Evolutionary conservation across 768 basidiomycete genomes (phyloP).

Genomic region (Inosperma sp.): DNA sequence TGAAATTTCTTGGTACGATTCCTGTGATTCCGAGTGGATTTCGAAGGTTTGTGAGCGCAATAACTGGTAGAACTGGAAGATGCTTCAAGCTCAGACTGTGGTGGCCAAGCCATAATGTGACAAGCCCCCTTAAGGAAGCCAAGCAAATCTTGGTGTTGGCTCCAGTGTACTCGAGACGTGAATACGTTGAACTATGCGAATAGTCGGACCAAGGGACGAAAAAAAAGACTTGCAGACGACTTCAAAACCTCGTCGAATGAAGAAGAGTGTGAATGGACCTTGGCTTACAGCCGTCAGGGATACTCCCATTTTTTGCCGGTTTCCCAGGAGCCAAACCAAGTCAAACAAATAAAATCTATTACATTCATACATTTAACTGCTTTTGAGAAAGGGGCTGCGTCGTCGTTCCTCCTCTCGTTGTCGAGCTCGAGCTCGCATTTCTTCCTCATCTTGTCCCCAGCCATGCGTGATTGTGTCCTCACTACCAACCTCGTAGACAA

Average conservation of each 20-base stretch:
- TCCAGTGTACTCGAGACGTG: slow-evolving; percentile 9
- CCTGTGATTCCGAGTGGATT: slow-evolving; percentile 10
- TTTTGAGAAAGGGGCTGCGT: slow-evolving; percentile 34
- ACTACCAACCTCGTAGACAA: slow-evolving; percentile 62
- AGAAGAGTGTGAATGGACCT: slow-evolving; percentile 14
- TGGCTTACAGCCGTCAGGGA: slow-evolving; percentile 11
- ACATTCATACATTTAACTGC: no score
- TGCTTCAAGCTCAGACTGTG: slow-evolving; percentile 25
- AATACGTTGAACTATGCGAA: neutral
- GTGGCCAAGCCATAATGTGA: slow-evolving; percentile 53
- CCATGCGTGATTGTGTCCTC: slow-evolving; percentile 52
- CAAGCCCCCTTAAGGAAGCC: slow-evolving; percentile 31
- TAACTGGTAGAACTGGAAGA: slow-evolving; percentile 20
- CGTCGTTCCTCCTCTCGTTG: slow-evolving; percentile 54
- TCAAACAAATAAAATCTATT: no score
- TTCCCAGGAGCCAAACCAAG: slow-evolving; percentile 10
- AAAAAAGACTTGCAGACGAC: no score
- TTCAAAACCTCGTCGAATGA: slow-evolving; percentile 12
- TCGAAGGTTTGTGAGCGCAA: neutral
- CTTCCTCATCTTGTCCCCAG: slow-evolving; percentile 31
- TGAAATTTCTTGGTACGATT: slow-evolving; percentile 1
- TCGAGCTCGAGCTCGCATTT: slow-evolving; percentile 34
- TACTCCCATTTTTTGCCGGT: slow-evolving; percentile 17
- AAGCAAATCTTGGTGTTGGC: slow-evolving; percentile 33
- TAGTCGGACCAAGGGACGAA: neutral